Conservation (phyloP, 73 alveolate genomes). For the Tetrahymena thermophila region DNA sequence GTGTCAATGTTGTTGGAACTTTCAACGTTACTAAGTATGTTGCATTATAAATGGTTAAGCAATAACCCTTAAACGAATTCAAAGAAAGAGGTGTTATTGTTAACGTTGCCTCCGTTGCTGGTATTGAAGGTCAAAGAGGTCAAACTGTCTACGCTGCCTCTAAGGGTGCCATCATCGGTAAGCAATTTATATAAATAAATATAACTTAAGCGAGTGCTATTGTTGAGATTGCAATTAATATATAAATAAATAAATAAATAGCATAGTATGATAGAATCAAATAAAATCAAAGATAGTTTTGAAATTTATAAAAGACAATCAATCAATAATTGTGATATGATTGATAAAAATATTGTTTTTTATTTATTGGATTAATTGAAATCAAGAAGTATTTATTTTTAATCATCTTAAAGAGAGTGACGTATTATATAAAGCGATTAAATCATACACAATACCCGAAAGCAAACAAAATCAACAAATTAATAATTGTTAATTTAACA, state of each 20-base stretch:
- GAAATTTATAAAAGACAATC: background rate
- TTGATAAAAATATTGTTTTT: no score
- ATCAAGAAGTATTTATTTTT: background rate
- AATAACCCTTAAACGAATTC: constrained; percentile 50
- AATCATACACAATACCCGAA: background rate
- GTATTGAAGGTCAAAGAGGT: constrained; percentile 85
- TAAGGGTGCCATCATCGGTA: constrained; percentile 80
- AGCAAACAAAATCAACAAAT: background rate
- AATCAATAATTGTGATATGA: no score
- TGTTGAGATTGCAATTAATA: background rate
- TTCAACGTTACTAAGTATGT: constrained; percentile 67
- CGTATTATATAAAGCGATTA: background rate
- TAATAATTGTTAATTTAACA: no score
- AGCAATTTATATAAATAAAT: background rate
- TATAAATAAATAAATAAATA: no score
- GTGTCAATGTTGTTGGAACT: constrained; percentile 79
- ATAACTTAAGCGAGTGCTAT: background rate
- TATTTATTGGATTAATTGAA: background rate
- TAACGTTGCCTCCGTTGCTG: constrained; percentile 79
- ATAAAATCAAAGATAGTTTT: background rate
- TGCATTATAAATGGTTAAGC: constrained; percentile 61
- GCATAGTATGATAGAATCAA: background rate
- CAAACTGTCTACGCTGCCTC: constrained; percentile 75
- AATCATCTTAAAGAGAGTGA: background rate
- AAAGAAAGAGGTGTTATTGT: constrained; percentile 85